Base-by-base conservation (phyloP, 1,284 basidiomycete species). In the Irpex sp. region DNA sequence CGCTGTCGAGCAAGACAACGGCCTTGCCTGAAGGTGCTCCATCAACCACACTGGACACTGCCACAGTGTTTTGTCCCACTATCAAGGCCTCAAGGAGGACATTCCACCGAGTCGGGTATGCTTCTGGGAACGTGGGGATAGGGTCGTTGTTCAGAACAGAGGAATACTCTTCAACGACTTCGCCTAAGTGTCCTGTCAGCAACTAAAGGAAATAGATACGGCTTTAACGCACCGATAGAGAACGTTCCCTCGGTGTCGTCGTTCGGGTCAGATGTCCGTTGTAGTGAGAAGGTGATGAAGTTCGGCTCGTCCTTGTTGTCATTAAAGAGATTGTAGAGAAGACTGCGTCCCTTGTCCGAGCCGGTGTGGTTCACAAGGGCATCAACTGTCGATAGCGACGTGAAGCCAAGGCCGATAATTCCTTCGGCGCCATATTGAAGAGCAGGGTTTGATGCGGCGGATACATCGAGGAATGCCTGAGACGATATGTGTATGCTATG, bases 391-490 rank as follows among this genome's bases (percentile, higher is more conserved):
- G 91, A 93, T 36, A 92, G 80, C 16, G 83, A 83, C 39, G 84
- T 85, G 69, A 93, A 91, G 48, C 91, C 90, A n/a, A 92, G 79
- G 16, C 90, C 90, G 39, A 85, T 73, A 67, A 93, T 84, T n/a
- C 91, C 91, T 64, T 77, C 69, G 16, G 88, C 86, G 21, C 86
- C 87, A 67, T 88, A 91, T 3, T 78, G 75, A n/a, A 90, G 75
- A 8, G 87, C 86, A 28, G 90, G 88, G 70, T 92, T 91, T 57
- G 80, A 70, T 6, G 84, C 87, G 8, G 69, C 64, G 4, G 81
- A 78, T 8, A 81, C 85, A 64, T 88, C 87, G 58, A 93, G 73
- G 68, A 83, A 85, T 4, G 87, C 90, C 77, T 93, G 90, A 1
- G 77, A 75, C 19, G 83, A 66, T 57, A 91, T 77, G 8, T 78